phyloP scores from a whole-genome alignment of 345 rosid genomes.

The Combretum micranthum region DNA sequence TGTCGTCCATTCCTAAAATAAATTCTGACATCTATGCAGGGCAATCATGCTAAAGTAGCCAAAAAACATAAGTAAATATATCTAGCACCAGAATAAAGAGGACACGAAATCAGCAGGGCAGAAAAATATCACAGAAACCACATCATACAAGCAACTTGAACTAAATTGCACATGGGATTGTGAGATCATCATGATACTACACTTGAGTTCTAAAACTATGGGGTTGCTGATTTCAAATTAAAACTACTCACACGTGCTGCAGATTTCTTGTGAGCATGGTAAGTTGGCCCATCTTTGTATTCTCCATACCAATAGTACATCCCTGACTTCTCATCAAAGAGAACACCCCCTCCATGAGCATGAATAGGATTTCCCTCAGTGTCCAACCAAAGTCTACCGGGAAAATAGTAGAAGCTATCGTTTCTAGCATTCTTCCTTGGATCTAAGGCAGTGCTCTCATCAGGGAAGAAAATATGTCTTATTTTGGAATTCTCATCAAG shows the following conservation, averaged over 20 bases:
- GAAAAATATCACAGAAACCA: too few species aligned
- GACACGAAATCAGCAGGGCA: too few species aligned
- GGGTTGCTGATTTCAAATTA: conserved; percentile 1
- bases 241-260: conserved; percentile 68
- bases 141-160: too few species aligned
- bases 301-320: conserved; percentile 92
- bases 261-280: conserved; percentile 70
- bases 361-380: conserved; percentile 87
- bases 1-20: too few species aligned
- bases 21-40: too few species aligned
- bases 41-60: too few species aligned
- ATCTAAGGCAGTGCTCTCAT: conserved; percentile 43
- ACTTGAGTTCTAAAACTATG: neutral
- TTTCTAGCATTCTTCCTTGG: conserved; percentile 51
- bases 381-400: conserved; percentile 85
- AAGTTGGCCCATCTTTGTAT: conserved; percentile 88
- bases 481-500: conserved; percentile 81
- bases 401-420: conserved; percentile 47
- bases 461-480: conserved; percentile 70
- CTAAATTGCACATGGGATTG: neutral
- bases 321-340: conserved; percentile 48
- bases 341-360: conserved; percentile 85
- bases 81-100: too few species aligned
- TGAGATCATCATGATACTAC: neutral
- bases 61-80: too few species aligned